Evolutionary conservation across 2,329 filamentous ascomycete species (phyloP), one percentile per base, ranked within the genome.

Genomic region (Beauveria rudraprayagi): DNA sequence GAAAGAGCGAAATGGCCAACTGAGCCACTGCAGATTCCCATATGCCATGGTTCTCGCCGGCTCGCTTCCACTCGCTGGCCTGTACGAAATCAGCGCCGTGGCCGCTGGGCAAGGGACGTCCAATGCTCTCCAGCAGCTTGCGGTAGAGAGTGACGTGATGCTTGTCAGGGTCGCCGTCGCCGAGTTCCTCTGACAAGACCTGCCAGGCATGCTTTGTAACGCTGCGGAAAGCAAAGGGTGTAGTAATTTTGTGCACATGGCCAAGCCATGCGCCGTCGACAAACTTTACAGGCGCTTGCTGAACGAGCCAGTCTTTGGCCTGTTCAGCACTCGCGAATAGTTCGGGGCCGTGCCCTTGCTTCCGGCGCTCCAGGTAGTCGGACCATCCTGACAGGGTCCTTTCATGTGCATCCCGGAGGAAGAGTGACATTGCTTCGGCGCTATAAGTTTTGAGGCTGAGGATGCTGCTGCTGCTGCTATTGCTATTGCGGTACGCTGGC

Each of bases 11-110:
- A 9, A 81, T 70, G 11, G 34, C 68, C 5, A 80, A 63, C 56
- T 81, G 79, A 2, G 72, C 70, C 5, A 78, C 66, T 7, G 76
- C 77, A 2, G 77, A 70, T 68, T 73, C 75, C 78, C 78, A 81
- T 17, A 51, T 24, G 8, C 11, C 44, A 6, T 26, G 43, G 34
- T 52, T 40, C 1, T 56, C 60, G 28, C 10, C 2, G 22, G 22
- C 37, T 16, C 26, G n/a, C 7, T 56, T 30, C 28, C n/a, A 40
- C 6, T 47, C 26, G 16, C 19, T 10, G 40, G 40, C 17, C 16
- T 56, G 40, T 10, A 52, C 40, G 40, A 61, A 61, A 5, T 61
- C 60, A 14, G 1, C 17, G 16, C 22, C 28, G 60, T 61, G 26
- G 16, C 43, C 43, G 5, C 10, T 17, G 30, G 60, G 60, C 24